Base-by-base conservation (phyloP, 768 basidiomycete genomes). In the Leccinum disarticulatum region DNA sequence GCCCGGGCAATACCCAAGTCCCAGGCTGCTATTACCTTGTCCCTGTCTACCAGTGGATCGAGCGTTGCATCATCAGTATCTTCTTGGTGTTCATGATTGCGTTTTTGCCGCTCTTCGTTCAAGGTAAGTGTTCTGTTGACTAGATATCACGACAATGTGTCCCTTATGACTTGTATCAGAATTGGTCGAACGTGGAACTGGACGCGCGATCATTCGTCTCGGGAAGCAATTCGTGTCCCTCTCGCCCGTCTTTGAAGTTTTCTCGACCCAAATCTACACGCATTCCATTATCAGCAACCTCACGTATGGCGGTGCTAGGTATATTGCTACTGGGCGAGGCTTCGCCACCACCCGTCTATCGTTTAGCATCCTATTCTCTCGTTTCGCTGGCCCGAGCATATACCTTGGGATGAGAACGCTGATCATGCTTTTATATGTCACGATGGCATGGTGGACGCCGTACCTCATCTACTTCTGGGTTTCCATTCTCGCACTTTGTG, bases 21-120 rank as follows among this genome's bases (percentile, higher is more conserved):
- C 87, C 86, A 56, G 96, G 95, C 30, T 99, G 97, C 75, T 98
- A 98, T 79, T 95, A 97, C 74, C 83, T 99, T 52, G 81, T 83
- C 3, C 96, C 95, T 7, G 93, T 97, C 58, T 98, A 91, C 74
- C 82, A 88, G 57, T 99, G 97, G 97, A 96, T 98, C 71, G 81
- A 88, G 68, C 91, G 90, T 52, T 95, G 95, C 74, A 96, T 99
- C 78, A 91, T 96, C 76, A 94, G 91, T 76, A 96, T 98, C 70
- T 94, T 98, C 83, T 80, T 99, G 77, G 97, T 99, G 62, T 98
- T 98, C 81, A 87, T 95, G 87, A 98, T 98, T 57, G 86, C 95
- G 6, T 97, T 95, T 81, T 77, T 98, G 68, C 95, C 95, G 0
- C 79, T 98, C 33, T 97, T 97, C 84, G 79, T 97, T 52, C 95